Base-by-base conservation (phyloP, 768 basidiomycete genomes). In the Agaricus bisporus region DNA sequence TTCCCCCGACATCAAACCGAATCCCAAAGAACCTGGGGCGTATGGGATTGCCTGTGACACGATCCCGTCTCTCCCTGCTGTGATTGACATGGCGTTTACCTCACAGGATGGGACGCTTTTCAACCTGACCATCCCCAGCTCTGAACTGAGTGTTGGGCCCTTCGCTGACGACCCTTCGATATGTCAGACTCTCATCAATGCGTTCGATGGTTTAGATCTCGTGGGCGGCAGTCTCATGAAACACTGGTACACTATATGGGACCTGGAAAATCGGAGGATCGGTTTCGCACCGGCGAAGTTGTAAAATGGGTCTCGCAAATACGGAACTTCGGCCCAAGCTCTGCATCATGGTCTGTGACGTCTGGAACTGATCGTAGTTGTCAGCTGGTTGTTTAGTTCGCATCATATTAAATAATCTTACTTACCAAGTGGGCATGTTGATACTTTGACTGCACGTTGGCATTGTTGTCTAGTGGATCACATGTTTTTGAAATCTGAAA, bases 231-330 rank as follows among this genome's bases (percentile, higher is more conserved):
- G 78, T 58, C 56, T 81, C 52, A 63, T 82, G 56, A 81, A 83
- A 68, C 80, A 82, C 59, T 82, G 79, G 57, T 82, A 80, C 60
- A 79, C 73, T 52, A 75, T 81, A 9, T 81, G 79, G 78, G 80
- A 82, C 61, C 68, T 82, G 28, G 75, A 72, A 37, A 66, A 65
- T 22, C 69, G 73, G 57, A 65, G 76, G 25, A 64, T 82, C 62
- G 80, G 80, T 2, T 82, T 83, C 56, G 79, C 79, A 35, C 67
- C 75, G n/a, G 70, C 70, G 39, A 70, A 63, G 60, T 56, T 47
- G 58, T 61, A 44, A 60, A 51, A 57, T 56, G 49, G 49, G 36
- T 51, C 35, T 47, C 38, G 41, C 36, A 20, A n/a, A 44, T 36
- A 42, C 15, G 20, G 17, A 48, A 15, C 25, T 42, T 41, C 47